Percentiles rank a stretch among this genome's conserved stretches.
Evolutionary conservation across 2,329 filamentous ascomycete genomes (phyloP).

Genomic region (Aspergillus sp.): DNA sequence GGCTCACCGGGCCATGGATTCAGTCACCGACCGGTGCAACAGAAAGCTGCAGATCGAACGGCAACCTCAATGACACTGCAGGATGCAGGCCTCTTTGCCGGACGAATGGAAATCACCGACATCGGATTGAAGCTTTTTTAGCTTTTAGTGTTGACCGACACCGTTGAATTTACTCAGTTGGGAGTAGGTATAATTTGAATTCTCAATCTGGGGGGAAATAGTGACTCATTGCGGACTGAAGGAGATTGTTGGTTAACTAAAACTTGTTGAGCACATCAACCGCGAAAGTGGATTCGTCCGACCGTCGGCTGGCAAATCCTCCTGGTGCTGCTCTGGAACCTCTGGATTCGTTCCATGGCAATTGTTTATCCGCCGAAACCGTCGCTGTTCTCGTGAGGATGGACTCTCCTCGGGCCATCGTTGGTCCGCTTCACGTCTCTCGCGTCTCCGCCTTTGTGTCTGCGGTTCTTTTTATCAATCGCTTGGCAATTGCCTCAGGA

Average conservation of each 20-base stretch:
- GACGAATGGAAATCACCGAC: neutral
- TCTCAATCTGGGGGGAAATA: neutral
- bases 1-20: slow-evolving; percentile 3
- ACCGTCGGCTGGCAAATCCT: neutral
- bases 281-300: neutral
- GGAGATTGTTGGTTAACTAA: neutral
- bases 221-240: neutral
- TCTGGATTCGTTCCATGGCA: neutral
- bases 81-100: neutral
- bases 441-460: neutral
- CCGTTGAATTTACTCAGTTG: neutral
- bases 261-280: neutral
- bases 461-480: neutral
- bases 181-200: neutral
- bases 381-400: neutral
- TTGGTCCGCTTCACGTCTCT: neutral
- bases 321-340: neutral
- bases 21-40: slow-evolving; percentile 3
- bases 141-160: neutral
- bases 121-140: neutral
- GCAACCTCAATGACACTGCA: neutral
- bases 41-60: neutral
- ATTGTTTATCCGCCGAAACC: slow-evolving; percentile 2
- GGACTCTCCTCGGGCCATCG: neutral
- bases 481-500: neutral